Evolutionary conservation across 257 asterid genomes (phyloP), one percentile per base, ranked within the genome.

Genomic region (Ehretia macrophylla): DNA sequence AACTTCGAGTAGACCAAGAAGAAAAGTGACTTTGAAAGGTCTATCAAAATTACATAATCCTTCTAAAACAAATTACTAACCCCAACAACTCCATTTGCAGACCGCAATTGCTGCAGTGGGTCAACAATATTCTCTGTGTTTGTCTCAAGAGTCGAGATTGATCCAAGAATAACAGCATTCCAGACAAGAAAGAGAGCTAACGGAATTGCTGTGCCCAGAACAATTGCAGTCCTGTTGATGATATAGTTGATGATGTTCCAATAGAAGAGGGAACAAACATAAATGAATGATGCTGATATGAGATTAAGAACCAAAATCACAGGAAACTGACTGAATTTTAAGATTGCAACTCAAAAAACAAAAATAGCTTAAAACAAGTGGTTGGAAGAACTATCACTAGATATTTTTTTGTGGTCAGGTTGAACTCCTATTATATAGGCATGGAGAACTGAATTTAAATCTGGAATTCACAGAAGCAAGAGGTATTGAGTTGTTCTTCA

Each of bases 91-190:
- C 83, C 92, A 65, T 75, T 88, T 37, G 77, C 62, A 18, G 96
- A 74, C 62, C 90, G 85, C 72, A 91, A 46, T 64, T 68, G 85
- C 53, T 81, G 87, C 59, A 87, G 75, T 46, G 98, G 96, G 53
- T 91, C 95, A 0, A 70, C 59, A 55, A 75, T 56, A 19, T 68
- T 65, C 40, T 51, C 74, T 37, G 80, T 53, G 19, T 78, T 78
- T 20, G 69, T 75, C 63, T 64, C 92, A 51, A 81, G 68, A 65
- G 76, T 23, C 35, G 81, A 17, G 22, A 85, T 72, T 63, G 86
- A 81, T 60, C 98, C 98, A 58, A 91, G 96, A 68, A 91, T 85
- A 48, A 88, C 98, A 5, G 85, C 98, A 32, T 91, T 75, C 98
- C 98, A 91, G 48, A 88, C 81, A 59, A 91, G 92, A 74, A 91